Conservation (phyloP, 257 asterid species). For the Petunia axillaris region DNA sequence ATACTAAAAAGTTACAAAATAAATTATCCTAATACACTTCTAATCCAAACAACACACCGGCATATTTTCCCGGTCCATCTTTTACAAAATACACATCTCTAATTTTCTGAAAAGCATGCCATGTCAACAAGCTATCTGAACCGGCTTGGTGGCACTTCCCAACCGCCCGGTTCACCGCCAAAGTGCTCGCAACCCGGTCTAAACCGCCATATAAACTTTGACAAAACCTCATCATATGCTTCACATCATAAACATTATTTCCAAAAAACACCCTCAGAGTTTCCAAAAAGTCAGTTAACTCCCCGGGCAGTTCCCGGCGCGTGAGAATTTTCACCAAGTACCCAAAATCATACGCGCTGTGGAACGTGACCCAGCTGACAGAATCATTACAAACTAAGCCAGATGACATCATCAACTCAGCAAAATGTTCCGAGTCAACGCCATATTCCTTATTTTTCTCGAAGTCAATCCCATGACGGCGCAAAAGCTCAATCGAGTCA, state of each 20-base stretch:
- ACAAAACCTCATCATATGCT: constrained; percentile 62
- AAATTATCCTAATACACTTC: constrained; percentile 41
- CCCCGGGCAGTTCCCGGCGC: constrained; percentile 56
- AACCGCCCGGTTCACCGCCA: constrained; percentile 67
- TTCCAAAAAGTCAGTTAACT: constrained; percentile 48
- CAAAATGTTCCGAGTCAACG: constrained; percentile 57
- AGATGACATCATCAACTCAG: constrained; percentile 63
- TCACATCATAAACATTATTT: constrained; percentile 59
- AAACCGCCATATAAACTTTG: constrained; percentile 62
- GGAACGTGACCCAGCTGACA: constrained; percentile 76
- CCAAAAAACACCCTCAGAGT: constrained; percentile 56
- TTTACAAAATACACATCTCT: constrained; percentile 56
- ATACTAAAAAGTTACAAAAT: not conserved
- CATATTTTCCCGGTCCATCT: constrained; percentile 56
- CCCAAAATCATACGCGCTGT: constrained; percentile 79
- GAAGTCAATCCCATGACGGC: constrained; percentile 59
- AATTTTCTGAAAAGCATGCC: constrained; percentile 74
- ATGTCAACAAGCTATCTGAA: constrained; percentile 73
- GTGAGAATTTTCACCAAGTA: constrained; percentile 66
- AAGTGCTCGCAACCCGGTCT: constrained; percentile 64
- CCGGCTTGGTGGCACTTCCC: constrained; percentile 81
- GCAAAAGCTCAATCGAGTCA: constrained; percentile 61
- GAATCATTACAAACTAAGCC: constrained; percentile 60
- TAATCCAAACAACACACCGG: constrained; percentile 70
- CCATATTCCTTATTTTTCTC: constrained; percentile 50